Evolutionary conservation across 1,139 yeast genomes (phyloP).

Genomic region (Pichia sp.): DNA sequence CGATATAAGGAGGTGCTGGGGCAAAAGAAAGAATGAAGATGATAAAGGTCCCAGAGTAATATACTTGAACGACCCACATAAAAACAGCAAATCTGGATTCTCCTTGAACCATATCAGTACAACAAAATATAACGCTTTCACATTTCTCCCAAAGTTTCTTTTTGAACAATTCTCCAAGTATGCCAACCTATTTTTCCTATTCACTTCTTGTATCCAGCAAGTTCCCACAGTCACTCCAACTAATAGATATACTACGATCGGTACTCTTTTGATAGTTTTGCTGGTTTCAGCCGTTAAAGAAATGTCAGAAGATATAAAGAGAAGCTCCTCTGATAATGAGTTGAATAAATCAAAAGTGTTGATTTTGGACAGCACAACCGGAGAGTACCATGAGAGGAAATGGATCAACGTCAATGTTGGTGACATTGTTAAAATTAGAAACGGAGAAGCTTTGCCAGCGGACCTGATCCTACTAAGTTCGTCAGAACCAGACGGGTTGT

Average conservation of each 20-base stretch:
- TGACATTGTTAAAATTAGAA: slow-evolving; percentile 76
- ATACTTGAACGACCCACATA: slow-evolving; percentile 54
- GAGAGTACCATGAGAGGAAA: slow-evolving; percentile 58
- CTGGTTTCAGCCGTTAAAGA: slow-evolving; percentile 91
- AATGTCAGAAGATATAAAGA: slow-evolving; percentile 81
- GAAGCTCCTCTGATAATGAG: slow-evolving; percentile 86
- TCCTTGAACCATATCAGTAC: slow-evolving; percentile 88
- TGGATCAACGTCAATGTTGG: slow-evolving; percentile 94
- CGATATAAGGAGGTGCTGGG: slow-evolving; percentile 35
- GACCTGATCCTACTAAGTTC: slow-evolving; percentile 81
- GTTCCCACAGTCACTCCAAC: slow-evolving; percentile 97
- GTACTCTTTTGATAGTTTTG: slow-evolving; percentile 79
- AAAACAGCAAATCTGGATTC: slow-evolving; percentile 55
- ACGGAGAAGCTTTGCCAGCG: slow-evolving; percentile 93
- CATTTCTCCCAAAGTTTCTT: slow-evolving; percentile 89
- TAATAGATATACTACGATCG: slow-evolving; percentile 90
- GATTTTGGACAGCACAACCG: slow-evolving; percentile 58
- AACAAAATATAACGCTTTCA: slow-evolving; percentile 92
- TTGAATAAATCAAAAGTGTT: slow-evolving; percentile 67
- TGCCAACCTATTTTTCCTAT: slow-evolving; percentile 89
- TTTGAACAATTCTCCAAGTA: slow-evolving; percentile 97
- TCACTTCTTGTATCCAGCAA: slow-evolving; percentile 92
- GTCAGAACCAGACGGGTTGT: slow-evolving; percentile 96
- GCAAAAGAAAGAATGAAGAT: slow-evolving; percentile 34
- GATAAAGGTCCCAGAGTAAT: slow-evolving; percentile 60